Conservation (phyloP, 208 protist species). For the Naegleria gruberi region DNA sequence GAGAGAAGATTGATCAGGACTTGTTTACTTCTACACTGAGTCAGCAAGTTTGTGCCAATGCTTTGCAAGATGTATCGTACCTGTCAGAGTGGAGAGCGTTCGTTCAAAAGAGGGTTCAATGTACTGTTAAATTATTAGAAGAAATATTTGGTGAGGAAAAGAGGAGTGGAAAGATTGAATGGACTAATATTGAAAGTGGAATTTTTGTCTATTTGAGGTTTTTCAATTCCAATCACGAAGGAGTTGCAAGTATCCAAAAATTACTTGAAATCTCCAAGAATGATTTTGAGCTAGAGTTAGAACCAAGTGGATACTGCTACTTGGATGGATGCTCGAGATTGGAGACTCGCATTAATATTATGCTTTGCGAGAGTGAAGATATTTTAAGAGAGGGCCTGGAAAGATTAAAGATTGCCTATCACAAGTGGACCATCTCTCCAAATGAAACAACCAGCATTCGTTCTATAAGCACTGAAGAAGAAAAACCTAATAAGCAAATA, state of each 20-base stretch:
- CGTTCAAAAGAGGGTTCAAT: not conserved
- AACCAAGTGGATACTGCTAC: not conserved
- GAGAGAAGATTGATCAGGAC: not conserved
- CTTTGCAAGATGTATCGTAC: not conserved
- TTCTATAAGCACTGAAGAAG: not conserved
- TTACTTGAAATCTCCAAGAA: not conserved
- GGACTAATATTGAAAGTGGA: not conserved
- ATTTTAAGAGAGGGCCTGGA: not conserved
- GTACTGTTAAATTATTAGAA: not conserved
- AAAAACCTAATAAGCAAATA: not conserved
- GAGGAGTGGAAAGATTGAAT: not conserved
- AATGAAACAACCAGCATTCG: too few species aligned
- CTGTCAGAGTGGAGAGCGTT: not conserved
- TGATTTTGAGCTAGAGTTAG: not conserved
- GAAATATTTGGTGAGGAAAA: not conserved
- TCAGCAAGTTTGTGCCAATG: not conserved
- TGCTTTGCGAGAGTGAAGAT: not conserved
- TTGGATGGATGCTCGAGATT: not conserved
- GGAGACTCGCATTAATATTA: not conserved
- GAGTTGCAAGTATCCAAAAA: not conserved
- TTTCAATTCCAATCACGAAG: not conserved
- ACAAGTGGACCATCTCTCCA: not conserved
- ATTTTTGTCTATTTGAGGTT: not conserved
- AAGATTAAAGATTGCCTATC: not conserved
- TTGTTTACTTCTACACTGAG: not conserved